Conservation (phyloP, 2,329 filamentous ascomycete species). For the Aspergillus latus region DNA sequence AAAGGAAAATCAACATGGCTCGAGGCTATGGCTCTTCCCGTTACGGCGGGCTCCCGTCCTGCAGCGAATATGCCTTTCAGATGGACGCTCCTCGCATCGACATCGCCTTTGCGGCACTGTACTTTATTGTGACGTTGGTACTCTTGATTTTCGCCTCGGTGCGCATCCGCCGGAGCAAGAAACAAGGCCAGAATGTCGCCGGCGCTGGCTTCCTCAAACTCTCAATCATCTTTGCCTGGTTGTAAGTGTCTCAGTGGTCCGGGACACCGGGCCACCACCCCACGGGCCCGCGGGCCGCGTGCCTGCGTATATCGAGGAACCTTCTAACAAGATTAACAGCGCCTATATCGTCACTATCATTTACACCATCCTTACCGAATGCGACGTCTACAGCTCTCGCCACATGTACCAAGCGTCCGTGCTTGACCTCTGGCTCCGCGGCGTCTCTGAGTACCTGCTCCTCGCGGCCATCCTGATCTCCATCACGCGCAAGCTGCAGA, state of each 20-base stretch:
- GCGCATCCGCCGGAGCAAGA: neutral
- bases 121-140: neutral
- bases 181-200: neutral
- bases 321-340: neutral
- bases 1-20: neutral
- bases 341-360: neutral
- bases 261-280: no score
- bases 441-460: neutral
- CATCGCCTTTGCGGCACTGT: constrained; percentile 1
- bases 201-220: neutral
- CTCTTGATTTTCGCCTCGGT: neutral
- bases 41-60: neutral
- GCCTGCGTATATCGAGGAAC: no score
- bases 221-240: neutral
- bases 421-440: neutral
- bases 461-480: neutral
- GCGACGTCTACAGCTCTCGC: neutral
- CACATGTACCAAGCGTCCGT: neutral
- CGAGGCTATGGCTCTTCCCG: neutral
- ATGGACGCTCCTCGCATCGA: neutral
- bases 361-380: neutral
- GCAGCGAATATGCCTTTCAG: neutral
- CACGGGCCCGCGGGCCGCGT: no score
- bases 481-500: neutral
- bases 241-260: neutral